phyloP scores from a whole-genome alignment of 2,329 filamentous ascomycete species.

The Ophiocordyceps camponoti-rufipedis region DNA sequence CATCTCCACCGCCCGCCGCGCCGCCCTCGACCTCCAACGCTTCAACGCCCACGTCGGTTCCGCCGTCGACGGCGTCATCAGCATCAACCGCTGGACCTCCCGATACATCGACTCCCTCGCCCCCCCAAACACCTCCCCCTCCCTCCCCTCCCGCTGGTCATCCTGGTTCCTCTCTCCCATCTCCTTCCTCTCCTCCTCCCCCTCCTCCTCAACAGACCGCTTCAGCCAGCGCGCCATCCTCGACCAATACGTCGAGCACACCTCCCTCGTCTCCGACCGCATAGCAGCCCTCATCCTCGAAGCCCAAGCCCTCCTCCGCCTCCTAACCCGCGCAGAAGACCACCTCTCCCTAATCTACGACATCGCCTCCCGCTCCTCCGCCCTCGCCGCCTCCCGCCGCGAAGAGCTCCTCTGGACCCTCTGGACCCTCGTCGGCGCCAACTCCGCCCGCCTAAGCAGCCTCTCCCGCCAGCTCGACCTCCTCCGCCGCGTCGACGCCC shows the following conservation, averaged over 20 bases:
- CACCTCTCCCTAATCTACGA: slow-evolving; percentile 52
- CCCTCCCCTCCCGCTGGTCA: slow-evolving; percentile 11
- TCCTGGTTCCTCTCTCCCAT: slow-evolving; percentile 38
- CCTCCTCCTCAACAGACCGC: slow-evolving; percentile 19
- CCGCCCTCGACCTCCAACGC: slow-evolving; percentile 47
- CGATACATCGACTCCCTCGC: slow-evolving; percentile 47
- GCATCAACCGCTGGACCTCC: slow-evolving; percentile 59
- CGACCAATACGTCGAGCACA: slow-evolving; percentile 60
- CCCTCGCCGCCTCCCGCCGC: slow-evolving; percentile 36
- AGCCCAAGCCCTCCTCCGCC: slow-evolving; percentile 46
- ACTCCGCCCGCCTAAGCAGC: slow-evolving; percentile 39
- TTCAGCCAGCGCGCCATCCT: slow-evolving; percentile 39
- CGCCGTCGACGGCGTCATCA: slow-evolving; percentile 56
- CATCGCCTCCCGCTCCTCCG: slow-evolving; percentile 40
- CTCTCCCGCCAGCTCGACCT: slow-evolving; percentile 46
- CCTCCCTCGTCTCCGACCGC: slow-evolving; percentile 48
- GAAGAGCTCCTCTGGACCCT: slow-evolving; percentile 51
- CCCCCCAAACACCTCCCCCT: slow-evolving; percentile 6
- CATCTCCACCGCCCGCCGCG: slow-evolving; percentile 46
- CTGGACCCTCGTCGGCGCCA: slow-evolving; percentile 59
- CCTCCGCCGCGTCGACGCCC: slow-evolving; percentile 44
- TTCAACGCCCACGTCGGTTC: slow-evolving; percentile 64
- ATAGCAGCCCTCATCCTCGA: slow-evolving; percentile 50
- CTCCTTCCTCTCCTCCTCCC: slow-evolving; percentile 44
- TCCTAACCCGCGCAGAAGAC: slow-evolving; percentile 50